Evolutionary conservation across 192 early-diverging fungal genomes (phyloP).

Genomic region (Coemansia erecta): DNA sequence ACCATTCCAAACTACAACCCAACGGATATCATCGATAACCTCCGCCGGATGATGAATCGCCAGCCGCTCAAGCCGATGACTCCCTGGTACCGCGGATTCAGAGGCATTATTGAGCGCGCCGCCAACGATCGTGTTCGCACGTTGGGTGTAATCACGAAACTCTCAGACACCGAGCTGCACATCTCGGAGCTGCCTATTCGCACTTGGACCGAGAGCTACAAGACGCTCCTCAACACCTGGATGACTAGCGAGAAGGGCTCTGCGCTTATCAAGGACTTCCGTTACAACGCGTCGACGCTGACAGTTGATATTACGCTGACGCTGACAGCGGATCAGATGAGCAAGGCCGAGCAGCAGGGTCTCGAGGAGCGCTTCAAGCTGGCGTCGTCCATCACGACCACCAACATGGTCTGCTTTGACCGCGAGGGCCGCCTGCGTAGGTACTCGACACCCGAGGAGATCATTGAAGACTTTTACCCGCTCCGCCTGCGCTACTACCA

Average conservation of each 20-base stretch:
- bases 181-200: slow-evolving; percentile 90
- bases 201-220: slow-evolving; percentile 87
- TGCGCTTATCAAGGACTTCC: slow-evolving; percentile 60
- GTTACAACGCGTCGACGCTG: slow-evolving; percentile 53
- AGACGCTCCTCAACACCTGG: slow-evolving; percentile 78
- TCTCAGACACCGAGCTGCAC: slow-evolving; percentile 72
- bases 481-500: slow-evolving; percentile 82
- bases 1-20: slow-evolving; percentile 87
- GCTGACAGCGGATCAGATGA: slow-evolving; percentile 64
- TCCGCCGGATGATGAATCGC: slow-evolving; percentile 74
- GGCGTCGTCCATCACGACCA: slow-evolving; percentile 64
- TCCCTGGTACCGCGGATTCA: slow-evolving; percentile 96
- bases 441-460: slow-evolving; percentile 72
- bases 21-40: slow-evolving; percentile 80
- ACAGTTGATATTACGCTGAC: slow-evolving; percentile 48
- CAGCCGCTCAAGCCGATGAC: slow-evolving; percentile 69
- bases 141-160: slow-evolving; percentile 64
- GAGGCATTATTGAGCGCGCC: slow-evolving; percentile 67
- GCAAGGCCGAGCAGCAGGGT: slow-evolving; percentile 70
- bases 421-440: slow-evolving; percentile 77
- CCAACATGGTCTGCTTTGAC: slow-evolving; percentile 96
- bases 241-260: slow-evolving; percentile 69
- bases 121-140: slow-evolving; percentile 63
- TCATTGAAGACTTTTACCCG: slow-evolving; percentile 86
- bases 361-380: slow-evolving; percentile 84